Percentiles rank a stretch among this genome's conserved stretches.
phyloP scores from a whole-genome alignment of 179 eudicot species.

The Carnegiea gigantea region DNA sequence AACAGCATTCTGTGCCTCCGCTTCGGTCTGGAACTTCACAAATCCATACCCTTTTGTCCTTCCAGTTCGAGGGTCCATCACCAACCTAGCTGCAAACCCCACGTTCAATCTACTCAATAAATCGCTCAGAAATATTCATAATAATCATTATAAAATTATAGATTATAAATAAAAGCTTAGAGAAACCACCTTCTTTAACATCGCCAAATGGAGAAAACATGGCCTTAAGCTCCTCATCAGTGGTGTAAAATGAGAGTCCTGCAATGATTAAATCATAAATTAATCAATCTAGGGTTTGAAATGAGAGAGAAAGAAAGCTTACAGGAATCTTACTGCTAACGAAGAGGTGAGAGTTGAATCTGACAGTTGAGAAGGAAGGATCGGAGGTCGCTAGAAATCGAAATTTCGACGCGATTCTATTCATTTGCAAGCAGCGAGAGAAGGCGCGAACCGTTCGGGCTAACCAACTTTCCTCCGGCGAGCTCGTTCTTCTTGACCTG shows the following conservation, averaged over 20 bases:
- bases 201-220: slow-evolving; percentile 65
- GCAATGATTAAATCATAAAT: neutral
- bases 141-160: neutral
- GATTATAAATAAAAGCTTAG: too few species aligned
- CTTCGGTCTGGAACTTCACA: slow-evolving; percentile 57
- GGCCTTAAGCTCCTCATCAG: slow-evolving; percentile 40
- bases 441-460: too few species aligned
- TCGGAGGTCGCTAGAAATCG: slow-evolving; percentile 13
- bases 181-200: slow-evolving; percentile 48
- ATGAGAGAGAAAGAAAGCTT: neutral
- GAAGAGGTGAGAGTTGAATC: slow-evolving; percentile 47
- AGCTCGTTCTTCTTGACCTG: too few species aligned
- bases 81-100: slow-evolving; percentile 50
- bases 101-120: neutral
- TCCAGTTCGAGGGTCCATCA: slow-evolving; percentile 48
- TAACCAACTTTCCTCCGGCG: too few species aligned
- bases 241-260: slow-evolving; percentile 80
- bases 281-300: neutral
- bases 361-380: slow-evolving; percentile 14
- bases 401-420: slow-evolving; percentile 12
- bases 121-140: neutral
- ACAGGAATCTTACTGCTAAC: slow-evolving; percentile 49
- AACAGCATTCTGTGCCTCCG: slow-evolving; percentile 60
- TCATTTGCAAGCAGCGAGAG: slow-evolving; percentile 5
- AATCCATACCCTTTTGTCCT: slow-evolving; percentile 85